phyloP scores from a whole-genome alignment of 148 eudicot genomes.

The Polygonum aviculare region DNA sequence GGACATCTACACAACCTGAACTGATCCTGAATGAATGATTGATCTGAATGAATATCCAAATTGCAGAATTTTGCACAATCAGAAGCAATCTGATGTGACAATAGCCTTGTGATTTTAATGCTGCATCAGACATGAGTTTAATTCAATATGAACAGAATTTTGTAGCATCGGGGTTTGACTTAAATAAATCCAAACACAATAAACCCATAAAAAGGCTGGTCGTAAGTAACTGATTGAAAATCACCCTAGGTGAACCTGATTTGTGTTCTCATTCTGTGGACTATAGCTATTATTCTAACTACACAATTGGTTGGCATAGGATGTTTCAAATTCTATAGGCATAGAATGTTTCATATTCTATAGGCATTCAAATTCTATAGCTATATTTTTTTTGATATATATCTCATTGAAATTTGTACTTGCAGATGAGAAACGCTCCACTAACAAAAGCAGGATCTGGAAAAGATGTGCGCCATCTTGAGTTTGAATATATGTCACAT shows the following conservation, averaged over 20 bases:
- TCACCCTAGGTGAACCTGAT: not conserved
- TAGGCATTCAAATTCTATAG: not conserved
- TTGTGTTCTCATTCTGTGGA: not conserved
- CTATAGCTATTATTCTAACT: not conserved
- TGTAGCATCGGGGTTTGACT: not conserved
- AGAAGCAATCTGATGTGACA: not conserved
- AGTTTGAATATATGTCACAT: conserved; percentile 58
- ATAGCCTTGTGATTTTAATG: not conserved
- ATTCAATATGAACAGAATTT: not conserved
- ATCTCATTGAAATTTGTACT: conserved; percentile 1
- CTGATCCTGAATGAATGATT: not conserved
- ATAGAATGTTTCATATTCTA: not conserved
- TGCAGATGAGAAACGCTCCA: conserved; percentile 50
- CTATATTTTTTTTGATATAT: not conserved
- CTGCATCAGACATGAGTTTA: not conserved
- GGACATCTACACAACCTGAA: not conserved
- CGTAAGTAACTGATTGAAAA: not conserved
- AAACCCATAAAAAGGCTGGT: not conserved
- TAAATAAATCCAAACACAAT: not conserved
- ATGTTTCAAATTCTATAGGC: not conserved
- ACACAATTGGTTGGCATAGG: not conserved
- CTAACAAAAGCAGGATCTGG: conserved; percentile 46
- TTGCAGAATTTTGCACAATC: not conserved
- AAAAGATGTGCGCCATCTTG: conserved; percentile 88
- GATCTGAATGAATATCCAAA: not conserved